phyloP scores from a whole-genome alignment of 148 eudicot species.

The Oxyria digyna region DNA sequence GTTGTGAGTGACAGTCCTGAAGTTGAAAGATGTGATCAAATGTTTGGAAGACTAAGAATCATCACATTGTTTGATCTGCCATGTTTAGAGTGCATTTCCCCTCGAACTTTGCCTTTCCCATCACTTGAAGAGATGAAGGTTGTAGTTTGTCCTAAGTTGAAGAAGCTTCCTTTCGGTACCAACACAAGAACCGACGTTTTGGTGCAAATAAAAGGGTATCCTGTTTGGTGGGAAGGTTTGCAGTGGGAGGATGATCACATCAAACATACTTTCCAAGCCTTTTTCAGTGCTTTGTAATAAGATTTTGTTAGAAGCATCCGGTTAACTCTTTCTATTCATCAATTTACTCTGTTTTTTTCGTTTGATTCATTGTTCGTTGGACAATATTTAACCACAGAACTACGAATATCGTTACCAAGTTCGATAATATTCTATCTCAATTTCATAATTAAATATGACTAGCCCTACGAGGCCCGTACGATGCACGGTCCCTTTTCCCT shows the following conservation, averaged over 20 bases:
- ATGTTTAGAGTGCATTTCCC: not conserved
- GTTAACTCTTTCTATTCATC: no score
- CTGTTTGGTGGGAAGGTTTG: not conserved
- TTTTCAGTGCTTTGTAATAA: not conserved
- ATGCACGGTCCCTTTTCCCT: no score
- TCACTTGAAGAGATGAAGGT: not conserved
- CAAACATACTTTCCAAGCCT: not conserved
- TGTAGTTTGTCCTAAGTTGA: not conserved
- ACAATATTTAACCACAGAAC: no score
- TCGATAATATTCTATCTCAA: no score
- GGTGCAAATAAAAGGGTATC: not conserved
- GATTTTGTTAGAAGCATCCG: no score
- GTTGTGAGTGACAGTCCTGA: not conserved
- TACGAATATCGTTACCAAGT: no score
- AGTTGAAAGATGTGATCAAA: not conserved
- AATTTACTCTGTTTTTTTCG: no score
- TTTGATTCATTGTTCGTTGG: no score
- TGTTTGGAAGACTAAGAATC: not conserved
- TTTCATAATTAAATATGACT: no score
- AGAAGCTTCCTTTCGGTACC: not conserved
- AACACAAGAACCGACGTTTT: not conserved
- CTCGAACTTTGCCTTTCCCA: not conserved
- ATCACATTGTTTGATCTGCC: not conserved
- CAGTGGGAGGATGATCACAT: not conserved
- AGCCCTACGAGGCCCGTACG: no score